Percentiles rank a stretch among this genome's conserved stretches.
These are phyloP conservation scores for Ophiostoma populinum DNA, from an alignment of 2,329 filamentous ascomycete species.

Conservation along the genomic window DNA sequence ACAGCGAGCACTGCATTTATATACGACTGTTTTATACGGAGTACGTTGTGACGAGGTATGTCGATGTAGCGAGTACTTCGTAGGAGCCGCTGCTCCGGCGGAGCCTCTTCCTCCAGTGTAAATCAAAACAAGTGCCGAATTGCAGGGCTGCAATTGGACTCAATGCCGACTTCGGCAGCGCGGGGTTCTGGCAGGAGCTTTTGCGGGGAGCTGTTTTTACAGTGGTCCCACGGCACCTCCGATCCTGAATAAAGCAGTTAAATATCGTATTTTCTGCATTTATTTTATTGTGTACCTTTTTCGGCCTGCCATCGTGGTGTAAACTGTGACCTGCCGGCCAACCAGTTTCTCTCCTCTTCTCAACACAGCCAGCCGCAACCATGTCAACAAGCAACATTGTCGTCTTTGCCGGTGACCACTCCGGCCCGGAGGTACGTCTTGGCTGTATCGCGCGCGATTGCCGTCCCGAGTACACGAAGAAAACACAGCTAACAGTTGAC, in stretches of 20 bases:
- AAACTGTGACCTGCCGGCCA: neutral
- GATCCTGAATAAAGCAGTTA: too few relatives aligned
- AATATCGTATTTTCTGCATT: neutral
- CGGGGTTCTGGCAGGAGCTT: neutral
- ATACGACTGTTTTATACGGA: too few relatives aligned
- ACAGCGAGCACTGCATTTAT: too few relatives aligned
- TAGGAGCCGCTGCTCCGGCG: too few relatives aligned
- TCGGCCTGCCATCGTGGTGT: neutral
- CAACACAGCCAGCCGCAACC: neutral
- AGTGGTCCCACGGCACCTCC: neutral
- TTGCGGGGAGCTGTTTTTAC: too few relatives aligned
- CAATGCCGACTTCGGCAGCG: conserved; percentile 1
- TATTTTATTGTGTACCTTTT: neutral
- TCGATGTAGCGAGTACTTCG: too few relatives aligned
- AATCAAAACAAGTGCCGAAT: too few relatives aligned
- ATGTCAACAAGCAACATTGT: conserved; percentile 34
- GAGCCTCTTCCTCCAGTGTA: too few relatives aligned
- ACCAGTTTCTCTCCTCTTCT: neutral
- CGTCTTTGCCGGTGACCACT: conserved; percentile 70
- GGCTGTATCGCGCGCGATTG: neutral
- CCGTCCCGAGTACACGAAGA: neutral
- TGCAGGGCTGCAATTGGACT: too few relatives aligned
- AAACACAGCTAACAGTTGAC: conserved; percentile 2
- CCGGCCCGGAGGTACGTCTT: conserved; percentile 58
- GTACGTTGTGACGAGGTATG: too few relatives aligned